Base-by-base conservation (phyloP, 108 stramenopile genomes). In the Hondaea fermentalgiana region DNA sequence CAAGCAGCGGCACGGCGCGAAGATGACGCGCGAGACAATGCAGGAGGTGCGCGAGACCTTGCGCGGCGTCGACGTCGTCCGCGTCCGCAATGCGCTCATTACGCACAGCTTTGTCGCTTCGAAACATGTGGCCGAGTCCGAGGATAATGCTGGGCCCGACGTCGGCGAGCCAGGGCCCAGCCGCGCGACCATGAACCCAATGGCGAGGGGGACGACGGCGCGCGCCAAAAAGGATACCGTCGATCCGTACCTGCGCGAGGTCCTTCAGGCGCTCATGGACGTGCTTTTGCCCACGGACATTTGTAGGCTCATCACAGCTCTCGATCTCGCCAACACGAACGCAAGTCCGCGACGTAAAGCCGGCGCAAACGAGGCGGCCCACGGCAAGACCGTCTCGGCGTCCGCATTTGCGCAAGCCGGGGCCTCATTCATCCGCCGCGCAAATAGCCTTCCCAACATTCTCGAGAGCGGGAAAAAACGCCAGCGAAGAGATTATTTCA, bases 61-160 rank as follows among this genome's bases (percentile, higher is more conserved):
- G 21, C 64, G 64, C 64, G 76, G 76, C n/a, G 76, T 83, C 16
- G 76, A 83, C 51, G 76, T 83, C 43, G 76, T 83, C 76, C 76
- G 76, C 19, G 76, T 83, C 49, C 76, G 76, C 49, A 83, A 83
- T 23, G 76, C 76, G 23, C 76, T 83, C 49, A 83, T 83, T 3
- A 83, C 76, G 76, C 76, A 83, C 76, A 83, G 51, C 51, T 83
- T 83, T 23, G 76, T 83, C n/a, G 76, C 76, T 12, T 83, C 76
- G 49, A 83, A 83, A 28, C n/a, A 53, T 35, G 17, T 83, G 6
- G 76, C 76, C n/a, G 49, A 53, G 51, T 83, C 51, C n/a, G 76
- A 83, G 76, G 76, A 83, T 53, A 53, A 53, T 23, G 76, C 76
- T 2, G 51, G 76, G 16, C 23, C 76, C n/a, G 51, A 53, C 51